phyloP scores from a whole-genome alignment of 805 yeast species.

The Saturnispora kantuleensis region DNA sequence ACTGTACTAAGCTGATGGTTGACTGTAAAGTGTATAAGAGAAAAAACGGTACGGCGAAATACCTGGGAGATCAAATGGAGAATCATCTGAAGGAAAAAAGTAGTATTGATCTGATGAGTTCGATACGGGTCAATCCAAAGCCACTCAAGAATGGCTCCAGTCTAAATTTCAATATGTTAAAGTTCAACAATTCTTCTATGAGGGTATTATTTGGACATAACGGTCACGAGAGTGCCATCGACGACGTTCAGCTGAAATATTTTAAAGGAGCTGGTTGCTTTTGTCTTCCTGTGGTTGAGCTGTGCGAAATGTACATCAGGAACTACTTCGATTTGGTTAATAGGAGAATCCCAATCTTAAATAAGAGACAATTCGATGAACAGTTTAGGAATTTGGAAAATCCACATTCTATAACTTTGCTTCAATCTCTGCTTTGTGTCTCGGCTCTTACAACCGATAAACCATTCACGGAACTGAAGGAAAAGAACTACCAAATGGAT shows the following conservation, averaged over 20 bases:
- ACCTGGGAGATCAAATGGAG: conserved; percentile 15
- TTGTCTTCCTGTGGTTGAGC: conserved; percentile 48
- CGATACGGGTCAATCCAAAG: conserved; percentile 6
- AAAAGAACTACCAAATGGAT: conserved; percentile 35
- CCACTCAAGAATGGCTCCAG: conserved; percentile 15
- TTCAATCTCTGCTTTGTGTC: conserved; percentile 58
- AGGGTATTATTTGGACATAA: too few species aligned
- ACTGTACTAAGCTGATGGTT: conserved; percentile 61
- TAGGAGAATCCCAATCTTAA: conserved; percentile 59
- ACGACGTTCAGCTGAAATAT: conserved; percentile 15
- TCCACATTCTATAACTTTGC: conserved; percentile 51
- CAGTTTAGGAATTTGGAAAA: conserved; percentile 42
- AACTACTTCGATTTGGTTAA: conserved; percentile 55
- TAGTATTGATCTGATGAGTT: conserved; percentile 6
- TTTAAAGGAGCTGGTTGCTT: conserved; percentile 46
- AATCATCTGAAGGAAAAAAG: conserved; percentile 9
- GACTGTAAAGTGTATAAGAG: conserved; percentile 63
- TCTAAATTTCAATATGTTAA: too few species aligned
- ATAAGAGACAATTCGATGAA: conserved; percentile 50
- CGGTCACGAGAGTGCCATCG: conserved; percentile 4
- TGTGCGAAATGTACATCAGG: conserved; percentile 50
- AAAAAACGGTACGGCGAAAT: conserved; percentile 44
- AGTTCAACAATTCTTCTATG: too few species aligned
- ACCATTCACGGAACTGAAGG: conserved; percentile 34
- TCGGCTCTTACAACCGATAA: conserved; percentile 54